Base-by-base conservation (phyloP, 257 asterid species). In the Plantago major region DNA sequence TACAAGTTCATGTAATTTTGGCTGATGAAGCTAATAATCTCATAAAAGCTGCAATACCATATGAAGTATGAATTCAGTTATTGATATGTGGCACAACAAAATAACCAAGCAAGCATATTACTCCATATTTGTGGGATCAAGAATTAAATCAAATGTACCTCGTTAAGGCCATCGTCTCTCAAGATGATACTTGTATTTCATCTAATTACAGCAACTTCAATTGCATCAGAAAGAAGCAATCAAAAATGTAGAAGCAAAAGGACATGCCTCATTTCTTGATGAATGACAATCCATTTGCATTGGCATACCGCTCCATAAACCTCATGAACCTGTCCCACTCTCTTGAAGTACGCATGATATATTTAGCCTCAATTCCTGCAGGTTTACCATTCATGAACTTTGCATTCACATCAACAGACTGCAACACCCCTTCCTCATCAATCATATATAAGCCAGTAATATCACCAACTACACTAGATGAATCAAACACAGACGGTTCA, bases 281-380 rank as follows among this genome's bases (percentile, higher is more conserved):
- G 54, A 92, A 89, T 6, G 83, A 78, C 74, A 89, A 68, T 17
- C 96, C 97, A 42, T 85, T 89, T 10, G 76, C 83, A 64, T 86
- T 72, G 64, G 95, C 95, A 49, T 89, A 89, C 40, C 96, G 71
- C 76, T 92, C 95, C 96, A 89, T 92, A 58, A 92, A 92, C 49
- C 99, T 89, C 99, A 89, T 89, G 83, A 89, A 92, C 81, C 99
- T 71, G 73, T 89, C 99, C 97, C 97, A 92, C 9, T 89, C 96
- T 38, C 84, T 61, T 11, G 96, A 85, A 42, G 89, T 72, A 19
- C 97, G 77, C 96, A 86, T 89, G 48, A 85, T 44, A 63, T 89
- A 88, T 70, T 92, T 92, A 30, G 97, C 99, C 77, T 92, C 97
- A 13, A 89, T 79, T 11, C 93, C 94, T 22, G 97, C 96, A 61